phyloP scores from a whole-genome alignment of 2,329 filamentous ascomycete genomes.

The Fusarium nanum region DNA sequence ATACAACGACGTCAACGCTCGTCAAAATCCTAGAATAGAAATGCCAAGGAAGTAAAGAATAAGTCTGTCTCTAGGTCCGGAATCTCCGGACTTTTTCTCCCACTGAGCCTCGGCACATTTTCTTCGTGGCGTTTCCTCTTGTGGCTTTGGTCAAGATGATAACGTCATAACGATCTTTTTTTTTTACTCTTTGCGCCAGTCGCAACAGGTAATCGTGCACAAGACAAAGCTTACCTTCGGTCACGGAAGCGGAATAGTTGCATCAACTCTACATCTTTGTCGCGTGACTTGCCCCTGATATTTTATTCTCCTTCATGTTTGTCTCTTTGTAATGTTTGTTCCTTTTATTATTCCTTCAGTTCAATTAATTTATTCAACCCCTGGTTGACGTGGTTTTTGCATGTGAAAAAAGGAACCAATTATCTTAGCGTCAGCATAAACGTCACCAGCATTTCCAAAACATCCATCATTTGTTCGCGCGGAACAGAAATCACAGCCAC shows the following conservation, averaged over 20 bases:
- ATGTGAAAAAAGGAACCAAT: conserved; percentile 3
- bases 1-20: neutral
- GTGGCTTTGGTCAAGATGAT: conserved; percentile 2
- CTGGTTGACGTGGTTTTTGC: neutral
- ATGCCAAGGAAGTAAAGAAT: conserved; percentile 4
- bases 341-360: neutral
- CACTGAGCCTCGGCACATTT: conserved; percentile 12
- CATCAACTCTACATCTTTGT: conserved; percentile 13
- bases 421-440: neutral
- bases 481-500: neutral
- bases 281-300: conserved; percentile 42
- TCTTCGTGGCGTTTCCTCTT: neutral
- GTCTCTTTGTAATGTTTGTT: neutral
- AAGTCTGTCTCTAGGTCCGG: neutral
- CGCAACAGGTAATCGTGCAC: conserved; percentile 37
- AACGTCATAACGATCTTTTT: conserved; percentile 25
- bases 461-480: neutral
- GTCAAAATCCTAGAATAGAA: neutral
- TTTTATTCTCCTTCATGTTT: neutral
- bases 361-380: neutral
- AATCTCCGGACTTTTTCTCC: conserved; percentile 1
- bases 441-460: neutral
- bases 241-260: conserved; percentile 41
- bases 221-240: conserved; percentile 44
- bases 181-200: neutral